Conservation (phyloP, 2,329 filamentous ascomycete species). For the Fusarium dimerum region DNA sequence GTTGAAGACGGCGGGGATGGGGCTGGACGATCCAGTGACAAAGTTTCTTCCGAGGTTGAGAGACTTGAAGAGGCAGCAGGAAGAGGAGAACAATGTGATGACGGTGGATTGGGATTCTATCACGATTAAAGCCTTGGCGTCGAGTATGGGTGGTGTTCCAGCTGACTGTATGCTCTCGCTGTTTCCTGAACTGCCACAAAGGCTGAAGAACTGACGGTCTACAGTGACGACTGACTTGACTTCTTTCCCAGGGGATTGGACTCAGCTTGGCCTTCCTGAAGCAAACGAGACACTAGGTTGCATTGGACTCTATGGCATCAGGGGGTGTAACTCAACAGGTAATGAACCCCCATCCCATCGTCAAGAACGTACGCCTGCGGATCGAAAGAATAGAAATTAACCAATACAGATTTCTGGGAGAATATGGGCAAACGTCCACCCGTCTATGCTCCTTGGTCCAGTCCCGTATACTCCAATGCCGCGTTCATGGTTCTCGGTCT, state of each 20-base stretch:
- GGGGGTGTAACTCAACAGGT: slow-evolving; percentile 1
- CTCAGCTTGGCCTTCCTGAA: slow-evolving; percentile 1
- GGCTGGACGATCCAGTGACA: slow-evolving; percentile 6
- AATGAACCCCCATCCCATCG: background rate
- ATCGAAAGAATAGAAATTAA: background rate
- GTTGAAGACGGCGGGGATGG: background rate
- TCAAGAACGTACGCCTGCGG: too few relatives aligned
- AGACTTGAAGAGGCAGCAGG: slow-evolving; percentile 2
- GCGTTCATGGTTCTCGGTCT: slow-evolving; percentile 1
- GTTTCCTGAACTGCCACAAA: too few relatives aligned
- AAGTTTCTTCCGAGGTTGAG: slow-evolving; percentile 9
- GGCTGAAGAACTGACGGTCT: background rate
- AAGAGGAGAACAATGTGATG: background rate
- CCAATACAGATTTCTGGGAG: background rate
- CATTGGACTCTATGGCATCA: background rate
- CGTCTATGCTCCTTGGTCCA: background rate
- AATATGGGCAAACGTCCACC: slow-evolving; percentile 11
- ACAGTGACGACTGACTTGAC: slow-evolving; percentile 7
- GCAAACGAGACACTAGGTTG: background rate
- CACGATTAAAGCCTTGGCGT: slow-evolving; percentile 1
- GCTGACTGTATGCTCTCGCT: slow-evolving; percentile 1
- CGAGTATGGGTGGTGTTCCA: slow-evolving; percentile 9
- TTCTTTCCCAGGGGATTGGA: slow-evolving; percentile 6
- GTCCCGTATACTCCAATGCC: slow-evolving; percentile 6
- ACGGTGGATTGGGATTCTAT: slow-evolving; percentile 4